Percentiles rank a stretch among this genome's conserved stretches.
These are phyloP conservation scores for Hansenula anomala DNA, from an alignment of 1,139 yeast species.

Conservation along the genomic window DNA sequence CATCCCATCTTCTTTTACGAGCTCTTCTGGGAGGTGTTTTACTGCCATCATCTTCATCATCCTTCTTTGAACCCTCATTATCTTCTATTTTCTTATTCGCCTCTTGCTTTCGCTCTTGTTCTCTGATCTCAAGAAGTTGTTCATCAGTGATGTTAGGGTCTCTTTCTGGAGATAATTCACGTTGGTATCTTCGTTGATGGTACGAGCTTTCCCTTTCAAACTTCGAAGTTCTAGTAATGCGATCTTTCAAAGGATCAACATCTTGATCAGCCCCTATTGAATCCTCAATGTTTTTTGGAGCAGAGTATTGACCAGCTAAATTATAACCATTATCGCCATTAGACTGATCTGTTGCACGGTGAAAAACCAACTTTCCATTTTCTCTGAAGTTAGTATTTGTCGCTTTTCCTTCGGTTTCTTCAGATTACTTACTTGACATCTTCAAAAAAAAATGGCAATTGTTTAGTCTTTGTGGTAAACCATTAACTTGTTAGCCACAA, in stretches of 20 bases:
- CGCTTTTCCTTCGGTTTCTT: no score
- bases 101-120: conserved; percentile 19
- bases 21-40: conserved; percentile 24
- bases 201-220: conserved; percentile 36
- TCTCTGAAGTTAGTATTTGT: not conserved
- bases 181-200: conserved; percentile 34
- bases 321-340: conserved; percentile 6
- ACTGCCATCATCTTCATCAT: conserved; percentile 14
- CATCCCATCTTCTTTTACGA: conserved; percentile 30
- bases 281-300: conserved; percentile 27
- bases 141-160: conserved; percentile 21
- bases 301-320: conserved; percentile 28
- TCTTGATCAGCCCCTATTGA: conserved; percentile 26
- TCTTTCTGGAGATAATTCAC: conserved; percentile 27
- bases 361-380: conserved; percentile 5
- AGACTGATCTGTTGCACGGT: conserved; percentile 3
- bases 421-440: not conserved
- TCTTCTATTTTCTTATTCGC: not conserved
- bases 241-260: conserved; percentile 31
- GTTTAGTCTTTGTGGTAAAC: no score
- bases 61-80: not conserved
- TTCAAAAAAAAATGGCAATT: not conserved
- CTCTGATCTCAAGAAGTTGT: conserved; percentile 19
- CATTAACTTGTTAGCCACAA: no score
- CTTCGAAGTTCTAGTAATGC: conserved; percentile 26